phyloP scores from a whole-genome alignment of 2,329 filamentous ascomycete genomes.

The Beauveria caledonica region DNA sequence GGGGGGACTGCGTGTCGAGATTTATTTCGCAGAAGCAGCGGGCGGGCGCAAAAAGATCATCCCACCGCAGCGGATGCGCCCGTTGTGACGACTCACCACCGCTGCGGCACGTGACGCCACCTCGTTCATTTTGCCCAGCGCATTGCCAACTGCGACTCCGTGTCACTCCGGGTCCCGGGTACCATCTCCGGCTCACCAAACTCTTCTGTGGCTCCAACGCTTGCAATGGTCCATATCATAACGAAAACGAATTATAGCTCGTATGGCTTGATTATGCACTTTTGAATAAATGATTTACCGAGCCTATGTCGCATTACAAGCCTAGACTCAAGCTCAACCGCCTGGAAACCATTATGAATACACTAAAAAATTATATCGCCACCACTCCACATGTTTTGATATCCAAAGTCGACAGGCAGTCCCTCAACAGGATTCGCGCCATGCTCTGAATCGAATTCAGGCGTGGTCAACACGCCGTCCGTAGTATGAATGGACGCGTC shows the following conservation, averaged over 20 bases:
- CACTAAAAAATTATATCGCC: conserved; percentile 12
- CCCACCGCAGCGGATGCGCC: neutral
- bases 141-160: neutral
- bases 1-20: neutral
- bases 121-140: neutral
- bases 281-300: neutral
- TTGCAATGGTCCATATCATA: neutral
- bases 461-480: conserved; percentile 20
- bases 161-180: neutral
- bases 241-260: too few species aligned
- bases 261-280: neutral
- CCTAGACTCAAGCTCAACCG: too few species aligned
- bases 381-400: conserved; percentile 12
- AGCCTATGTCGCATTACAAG: neutral
- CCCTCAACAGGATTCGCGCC: conserved; percentile 11
- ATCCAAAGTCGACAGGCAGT: conserved; percentile 11
- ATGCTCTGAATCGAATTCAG: conserved; percentile 21
- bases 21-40: too few species aligned
- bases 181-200: neutral
- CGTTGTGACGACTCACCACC: neutral
- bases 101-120: conserved; percentile 1
- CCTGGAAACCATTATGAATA: neutral
- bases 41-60: neutral
- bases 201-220: neutral
- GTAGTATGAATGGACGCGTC: conserved; percentile 17